A percentile compares a stretch with the other conserved stretches of the same genome.
Conservation (phyloP, 2,329 filamentous ascomycete genomes). For the Daldinia eschscholtzii region DNA sequence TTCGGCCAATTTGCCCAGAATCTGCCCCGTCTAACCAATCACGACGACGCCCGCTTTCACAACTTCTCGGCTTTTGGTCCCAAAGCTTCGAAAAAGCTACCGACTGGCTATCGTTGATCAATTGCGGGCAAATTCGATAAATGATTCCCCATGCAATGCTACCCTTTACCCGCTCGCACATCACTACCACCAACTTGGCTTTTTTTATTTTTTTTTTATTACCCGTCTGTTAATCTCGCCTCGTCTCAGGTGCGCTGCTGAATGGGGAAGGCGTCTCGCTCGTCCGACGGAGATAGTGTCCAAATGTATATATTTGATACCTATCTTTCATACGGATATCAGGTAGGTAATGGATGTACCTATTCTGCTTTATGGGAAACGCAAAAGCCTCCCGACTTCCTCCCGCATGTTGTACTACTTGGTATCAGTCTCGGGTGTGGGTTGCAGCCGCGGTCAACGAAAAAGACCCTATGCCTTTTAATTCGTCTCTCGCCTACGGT, state of each 20-base stretch:
- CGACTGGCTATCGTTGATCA: slow-evolving; percentile 17
- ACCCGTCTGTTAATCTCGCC: slow-evolving; percentile 28
- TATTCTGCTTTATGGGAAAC: background rate
- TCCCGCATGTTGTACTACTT: slow-evolving; percentile 38
- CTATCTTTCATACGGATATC: background rate
- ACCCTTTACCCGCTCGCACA: slow-evolving; percentile 21
- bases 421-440: slow-evolving; percentile 35
- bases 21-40: slow-evolving; percentile 23
- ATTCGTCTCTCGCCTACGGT: slow-evolving; percentile 39
- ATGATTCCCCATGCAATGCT: slow-evolving; percentile 27
- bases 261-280: slow-evolving; percentile 43
- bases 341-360: no score
- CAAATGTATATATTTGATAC: slow-evolving; percentile 1
- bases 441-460: slow-evolving; percentile 32
- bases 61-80: slow-evolving; percentile 1
- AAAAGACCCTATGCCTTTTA: slow-evolving; percentile 1
- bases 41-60: slow-evolving; percentile 14
- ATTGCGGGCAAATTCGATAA: slow-evolving; percentile 35
- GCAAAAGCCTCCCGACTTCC: slow-evolving; percentile 19
- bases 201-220: slow-evolving; percentile 22
- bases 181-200: slow-evolving; percentile 5
- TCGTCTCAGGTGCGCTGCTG: slow-evolving; percentile 39
- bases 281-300: slow-evolving; percentile 33
- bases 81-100: background rate
- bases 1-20: slow-evolving; percentile 40